phyloP scores from a whole-genome alignment of 257 asterid species.

The Dorcoceras hygrometricum region DNA sequence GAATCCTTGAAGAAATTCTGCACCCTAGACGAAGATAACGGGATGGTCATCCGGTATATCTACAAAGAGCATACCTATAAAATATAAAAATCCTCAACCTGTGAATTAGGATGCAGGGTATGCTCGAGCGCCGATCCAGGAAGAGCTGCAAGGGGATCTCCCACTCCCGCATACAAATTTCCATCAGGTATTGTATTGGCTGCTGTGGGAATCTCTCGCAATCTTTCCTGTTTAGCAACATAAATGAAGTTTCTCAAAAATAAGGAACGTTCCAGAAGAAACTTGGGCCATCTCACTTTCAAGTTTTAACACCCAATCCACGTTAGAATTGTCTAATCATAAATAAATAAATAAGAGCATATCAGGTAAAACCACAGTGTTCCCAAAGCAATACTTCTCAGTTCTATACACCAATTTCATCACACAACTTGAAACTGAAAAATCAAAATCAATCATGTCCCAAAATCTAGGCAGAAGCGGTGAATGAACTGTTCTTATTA shows the following conservation, averaged over 20 bases:
- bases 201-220: conserved; percentile 87
- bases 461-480: conserved; percentile 1
- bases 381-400: neutral
- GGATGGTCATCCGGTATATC: conserved; percentile 18
- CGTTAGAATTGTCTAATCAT: neutral
- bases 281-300: neutral
- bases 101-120: conserved; percentile 56
- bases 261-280: conserved; percentile 8
- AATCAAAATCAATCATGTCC: neutral
- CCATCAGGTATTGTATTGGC: conserved; percentile 61
- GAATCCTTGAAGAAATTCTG: conserved; percentile 81
- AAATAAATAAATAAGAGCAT: too few species aligned
- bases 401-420: neutral
- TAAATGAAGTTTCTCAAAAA: conserved; percentile 13
- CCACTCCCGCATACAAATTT: conserved; percentile 47
- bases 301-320: neutral
- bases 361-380: neutral
- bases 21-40: conserved; percentile 48
- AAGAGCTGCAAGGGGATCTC: conserved; percentile 66
- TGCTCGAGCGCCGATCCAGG: conserved; percentile 89
- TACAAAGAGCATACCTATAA: conserved; percentile 10
- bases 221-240: conserved; percentile 64
- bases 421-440: conserved; percentile 9
- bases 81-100: conserved; percentile 47
- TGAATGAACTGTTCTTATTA: too few species aligned